Base-by-base conservation (phyloP, 768 basidiomycete species). In the Gyrodon lividus region DNA sequence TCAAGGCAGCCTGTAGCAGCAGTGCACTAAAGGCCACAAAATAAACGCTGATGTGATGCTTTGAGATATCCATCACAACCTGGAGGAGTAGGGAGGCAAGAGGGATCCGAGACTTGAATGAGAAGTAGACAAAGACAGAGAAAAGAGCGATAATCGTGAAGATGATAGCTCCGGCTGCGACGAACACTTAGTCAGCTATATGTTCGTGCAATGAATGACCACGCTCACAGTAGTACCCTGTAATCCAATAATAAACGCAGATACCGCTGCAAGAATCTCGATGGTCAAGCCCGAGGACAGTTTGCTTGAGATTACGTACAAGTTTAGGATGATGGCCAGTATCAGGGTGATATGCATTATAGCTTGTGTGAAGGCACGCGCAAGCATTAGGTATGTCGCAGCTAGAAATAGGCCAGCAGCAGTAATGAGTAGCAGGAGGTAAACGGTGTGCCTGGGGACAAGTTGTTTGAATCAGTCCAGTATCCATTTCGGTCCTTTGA, bases 41-140 rank as follows among this genome's bases (percentile, higher is more conserved):
- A 62, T 88, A 92, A 19, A 93, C 89, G 46, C 82, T 83, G 49
- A 77, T 81, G 64, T 92, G 89, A 61, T 91, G 88, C 60, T 91
- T 92, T 37, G 88, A 80, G 19, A 92, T 78, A 57, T 92, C 90
- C 77, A 92, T 89, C 6, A 87, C 86, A 22, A 89, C 83, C 67
- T 92, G 89, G 4, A 93, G 77, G 3, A 92, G 77, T 6, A 92
- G 68, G 7, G 87, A 81, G 1, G 89, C 88, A 3, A 94, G 73
- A 0, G 89, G 90, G 46, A 94, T 92, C 26, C 89, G 84, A 23
- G 77, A 77, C 49, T 76, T 75, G 62, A 80, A 85, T 17, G 83
- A 89, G 57, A 76, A 89, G 72, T 92, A 92, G 23, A 84, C 79
- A 13, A 92, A 62, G 7, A 92, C 65, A 1, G 88, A 90, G 48